Percentiles rank a stretch among this genome's conserved stretches.
Evolutionary conservation across 805 yeast genomes (phyloP).

Genomic region (Wickerhamomyces strasburgensis): DNA sequence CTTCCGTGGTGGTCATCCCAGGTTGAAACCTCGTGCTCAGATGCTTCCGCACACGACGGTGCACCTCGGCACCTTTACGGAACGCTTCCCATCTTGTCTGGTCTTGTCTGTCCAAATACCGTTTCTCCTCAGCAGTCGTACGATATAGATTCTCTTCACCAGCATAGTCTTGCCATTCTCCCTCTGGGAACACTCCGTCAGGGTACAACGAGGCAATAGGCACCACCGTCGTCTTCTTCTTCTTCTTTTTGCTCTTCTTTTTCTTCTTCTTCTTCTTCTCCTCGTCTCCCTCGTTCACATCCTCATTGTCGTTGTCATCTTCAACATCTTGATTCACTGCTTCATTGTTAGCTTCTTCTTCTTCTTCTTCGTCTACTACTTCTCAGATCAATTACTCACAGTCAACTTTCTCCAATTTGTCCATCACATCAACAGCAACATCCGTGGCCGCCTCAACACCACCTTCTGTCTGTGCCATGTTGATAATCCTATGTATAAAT

Average conservation of each 20-base stretch:
- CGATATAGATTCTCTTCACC: conserved; percentile 57
- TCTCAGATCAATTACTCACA: too few species aligned
- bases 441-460: too few species aligned
- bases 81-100: conserved; percentile 70
- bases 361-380: too few species aligned
- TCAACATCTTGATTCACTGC: conserved; percentile 6
- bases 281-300: conserved; percentile 16
- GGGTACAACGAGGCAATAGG: conserved; percentile 67
- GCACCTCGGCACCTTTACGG: conserved; percentile 95
- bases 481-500: too few species aligned
- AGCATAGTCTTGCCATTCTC: conserved; percentile 77
- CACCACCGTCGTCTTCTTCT: conserved; percentile 48
- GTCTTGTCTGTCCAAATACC: conserved; percentile 65
- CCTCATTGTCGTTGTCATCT: conserved; percentile 23
- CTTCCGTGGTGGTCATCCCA: conserved; percentile 86
- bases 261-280: conserved; percentile 35
- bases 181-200: conserved; percentile 75
- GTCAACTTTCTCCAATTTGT: conserved; percentile 17
- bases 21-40: conserved; percentile 74
- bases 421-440: conserved; percentile 8
- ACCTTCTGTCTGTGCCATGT: too few species aligned
- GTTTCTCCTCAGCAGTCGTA: conserved; percentile 79
- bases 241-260: conserved; percentile 58
- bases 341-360: too few species aligned
- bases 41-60: conserved; percentile 81